phyloP scores from a whole-genome alignment of 768 basidiomycete genomes.

The Suillus clintonianus region DNA sequence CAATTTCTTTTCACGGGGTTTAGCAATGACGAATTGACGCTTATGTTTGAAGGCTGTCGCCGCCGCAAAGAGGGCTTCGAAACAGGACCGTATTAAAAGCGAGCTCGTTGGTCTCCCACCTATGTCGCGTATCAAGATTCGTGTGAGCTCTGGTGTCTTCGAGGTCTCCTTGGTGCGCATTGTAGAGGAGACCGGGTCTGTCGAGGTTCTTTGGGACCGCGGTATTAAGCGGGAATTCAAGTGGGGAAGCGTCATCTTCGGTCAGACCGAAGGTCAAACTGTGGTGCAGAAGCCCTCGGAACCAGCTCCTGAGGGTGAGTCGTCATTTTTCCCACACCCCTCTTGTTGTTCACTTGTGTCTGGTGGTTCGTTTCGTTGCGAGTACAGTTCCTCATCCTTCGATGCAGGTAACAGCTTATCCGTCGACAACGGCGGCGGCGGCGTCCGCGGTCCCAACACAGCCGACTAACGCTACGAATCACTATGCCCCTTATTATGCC shows the following conservation, averaged over 20 bases:
- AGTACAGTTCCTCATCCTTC: slow-evolving; percentile 14
- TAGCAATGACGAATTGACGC: not conserved
- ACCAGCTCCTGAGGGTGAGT: slow-evolving; percentile 48
- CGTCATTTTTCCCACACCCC: not conserved
- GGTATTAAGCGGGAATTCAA: slow-evolving; percentile 77
- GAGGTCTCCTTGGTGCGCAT: slow-evolving; percentile 80
- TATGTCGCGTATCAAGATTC: slow-evolving; percentile 81
- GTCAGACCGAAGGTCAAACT: slow-evolving; percentile 63
- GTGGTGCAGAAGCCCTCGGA: slow-evolving; percentile 75
- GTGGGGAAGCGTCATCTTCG: slow-evolving; percentile 80
- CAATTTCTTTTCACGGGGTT: slow-evolving; percentile 12
- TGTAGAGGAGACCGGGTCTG: slow-evolving; percentile 64
- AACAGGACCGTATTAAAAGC: slow-evolving; percentile 69
- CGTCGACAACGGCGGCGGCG: slow-evolving; percentile 13
- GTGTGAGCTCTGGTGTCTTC: slow-evolving; percentile 81
- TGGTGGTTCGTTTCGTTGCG: slow-evolving; percentile 15
- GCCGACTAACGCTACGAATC: slow-evolving; percentile 8
- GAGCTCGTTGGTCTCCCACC: slow-evolving; percentile 70
- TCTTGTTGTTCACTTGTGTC: slow-evolving; percentile 12
- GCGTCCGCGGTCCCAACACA: slow-evolving; percentile 22
- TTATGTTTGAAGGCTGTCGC: slow-evolving; percentile 57
- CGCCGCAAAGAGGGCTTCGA: slow-evolving; percentile 72
- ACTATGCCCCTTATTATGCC: slow-evolving; percentile 17
- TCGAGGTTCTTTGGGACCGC: slow-evolving; percentile 82
- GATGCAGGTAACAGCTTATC: slow-evolving; percentile 25